Conservation (phyloP, 768 basidiomycete genomes). For the Mycena leptocephala region DNA sequence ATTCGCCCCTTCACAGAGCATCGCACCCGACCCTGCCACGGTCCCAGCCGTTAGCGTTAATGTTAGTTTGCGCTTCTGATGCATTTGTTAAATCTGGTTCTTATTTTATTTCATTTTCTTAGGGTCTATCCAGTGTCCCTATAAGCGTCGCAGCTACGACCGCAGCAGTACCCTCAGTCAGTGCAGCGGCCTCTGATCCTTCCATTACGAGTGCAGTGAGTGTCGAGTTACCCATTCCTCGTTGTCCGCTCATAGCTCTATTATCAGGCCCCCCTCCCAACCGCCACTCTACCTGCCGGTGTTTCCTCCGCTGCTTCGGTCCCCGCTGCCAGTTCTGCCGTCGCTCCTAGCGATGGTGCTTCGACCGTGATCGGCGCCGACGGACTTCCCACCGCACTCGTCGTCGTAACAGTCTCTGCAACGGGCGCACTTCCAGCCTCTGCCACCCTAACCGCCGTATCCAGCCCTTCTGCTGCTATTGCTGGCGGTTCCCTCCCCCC, state of each 20-base stretch:
- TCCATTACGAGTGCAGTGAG: background rate
- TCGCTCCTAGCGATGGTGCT: slow-evolving; percentile 23
- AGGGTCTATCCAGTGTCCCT: background rate
- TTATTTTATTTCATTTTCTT: background rate
- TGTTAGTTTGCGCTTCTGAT: background rate
- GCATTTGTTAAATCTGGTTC: background rate
- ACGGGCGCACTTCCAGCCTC: slow-evolving; percentile 35
- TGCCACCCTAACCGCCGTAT: slow-evolving; percentile 20
- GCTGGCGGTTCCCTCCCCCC: slow-evolving; percentile 20
- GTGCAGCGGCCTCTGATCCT: background rate
- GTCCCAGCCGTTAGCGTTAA: background rate
- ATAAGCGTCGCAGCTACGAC: slow-evolving; percentile 1
- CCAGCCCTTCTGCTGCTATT: slow-evolving; percentile 29
- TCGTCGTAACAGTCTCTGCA: slow-evolving; percentile 51
- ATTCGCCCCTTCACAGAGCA: no score
- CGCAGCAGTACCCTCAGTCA: slow-evolving; percentile 20
- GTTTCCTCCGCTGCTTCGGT: slow-evolving; percentile 1
- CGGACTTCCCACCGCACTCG: slow-evolving; percentile 54
- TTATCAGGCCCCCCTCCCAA: background rate
- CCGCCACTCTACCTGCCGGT: background rate
- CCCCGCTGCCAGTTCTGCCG: background rate
- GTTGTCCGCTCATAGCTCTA: background rate
- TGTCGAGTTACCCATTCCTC: background rate
- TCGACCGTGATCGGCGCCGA: slow-evolving; percentile 48
- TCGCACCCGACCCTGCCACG: background rate